These are phyloP conservation scores for Lasiodiplodia gonubiensis DNA, from an alignment of 2,329 filamentous ascomycete genomes.

Conservation along the genomic window DNA sequence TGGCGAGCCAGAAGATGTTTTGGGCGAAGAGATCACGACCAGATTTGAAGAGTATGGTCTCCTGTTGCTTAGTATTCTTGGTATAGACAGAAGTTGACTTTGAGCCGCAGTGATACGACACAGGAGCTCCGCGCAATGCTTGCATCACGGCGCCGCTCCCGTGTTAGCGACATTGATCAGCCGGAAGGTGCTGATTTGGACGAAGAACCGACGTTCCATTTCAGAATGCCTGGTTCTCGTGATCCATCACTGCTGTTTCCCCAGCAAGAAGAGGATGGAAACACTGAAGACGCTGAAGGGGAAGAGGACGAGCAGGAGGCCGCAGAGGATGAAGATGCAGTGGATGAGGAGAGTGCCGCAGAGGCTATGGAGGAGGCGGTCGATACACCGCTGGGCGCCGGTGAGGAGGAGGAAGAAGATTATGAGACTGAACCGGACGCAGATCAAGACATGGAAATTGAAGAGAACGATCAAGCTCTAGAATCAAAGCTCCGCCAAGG, in stretches of 20 bases:
- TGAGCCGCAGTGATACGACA: conserved; percentile 21
- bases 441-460: conserved; percentile 20
- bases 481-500: conserved; percentile 13
- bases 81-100: neutral
- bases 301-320: conserved; percentile 34
- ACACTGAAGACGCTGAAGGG: conserved; percentile 27
- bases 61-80: conserved; percentile 39
- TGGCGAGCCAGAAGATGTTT: conserved; percentile 39
- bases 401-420: conserved; percentile 33
- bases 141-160: conserved; percentile 28
- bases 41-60: conserved; percentile 47
- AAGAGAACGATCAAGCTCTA: conserved; percentile 17
- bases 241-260: conserved; percentile 32
- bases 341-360: conserved; percentile 36
- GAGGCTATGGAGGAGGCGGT: conserved; percentile 39
- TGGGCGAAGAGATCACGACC: conserved; percentile 44
- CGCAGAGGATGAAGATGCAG: conserved; percentile 32
- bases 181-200: conserved; percentile 32
- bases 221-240: conserved; percentile 44
- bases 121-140: conserved; percentile 30
- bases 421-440: conserved; percentile 31
- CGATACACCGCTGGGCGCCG: conserved; percentile 4
- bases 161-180: conserved; percentile 24
- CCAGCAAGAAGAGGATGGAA: conserved; percentile 11
- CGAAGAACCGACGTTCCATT: conserved; percentile 46